These are phyloP conservation scores for Aspergillus sp. DNA, from an alignment of 2,329 filamentous ascomycete genomes.

Conservation along the genomic window DNA sequence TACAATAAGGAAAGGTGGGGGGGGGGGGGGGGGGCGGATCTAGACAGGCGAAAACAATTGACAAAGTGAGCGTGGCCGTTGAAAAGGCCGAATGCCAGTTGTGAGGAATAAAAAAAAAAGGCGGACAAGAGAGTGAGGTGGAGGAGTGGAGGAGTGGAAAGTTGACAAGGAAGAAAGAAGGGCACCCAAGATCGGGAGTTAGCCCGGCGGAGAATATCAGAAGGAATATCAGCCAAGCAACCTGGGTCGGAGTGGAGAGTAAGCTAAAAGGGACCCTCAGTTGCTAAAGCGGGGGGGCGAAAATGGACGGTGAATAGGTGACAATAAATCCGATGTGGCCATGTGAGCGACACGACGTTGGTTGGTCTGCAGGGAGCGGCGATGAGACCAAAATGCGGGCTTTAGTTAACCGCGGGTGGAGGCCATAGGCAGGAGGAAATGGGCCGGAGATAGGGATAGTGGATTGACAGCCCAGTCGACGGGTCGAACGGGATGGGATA, in stretches of 20 bases:
- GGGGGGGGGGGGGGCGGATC: neutral
- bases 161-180: neutral
- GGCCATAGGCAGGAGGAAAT: slow-evolving; percentile 8
- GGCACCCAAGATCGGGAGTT: neutral
- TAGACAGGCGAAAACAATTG: neutral
- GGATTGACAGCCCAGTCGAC: too few relatives aligned
- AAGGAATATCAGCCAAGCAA: slow-evolving; percentile 4
- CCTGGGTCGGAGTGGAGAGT: slow-evolving; percentile 6
- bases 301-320: slow-evolving; percentile 5
- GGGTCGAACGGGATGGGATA: neutral
- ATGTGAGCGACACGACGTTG: slow-evolving; percentile 26
- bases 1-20: slow-evolving; percentile 1
- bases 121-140: neutral
- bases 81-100: neutral
- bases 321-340: slow-evolving; percentile 26
- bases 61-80: neutral
- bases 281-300: slow-evolving; percentile 11
- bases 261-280: slow-evolving; percentile 9
- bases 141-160: neutral
- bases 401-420: slow-evolving; percentile 20
- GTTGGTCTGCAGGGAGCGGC: slow-evolving; percentile 15
- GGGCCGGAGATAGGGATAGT: neutral
- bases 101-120: neutral
- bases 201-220: slow-evolving; percentile 1
- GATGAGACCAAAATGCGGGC: slow-evolving; percentile 25